Conservation (phyloP, 768 basidiomycete species). For the Russula ochroleuca region DNA sequence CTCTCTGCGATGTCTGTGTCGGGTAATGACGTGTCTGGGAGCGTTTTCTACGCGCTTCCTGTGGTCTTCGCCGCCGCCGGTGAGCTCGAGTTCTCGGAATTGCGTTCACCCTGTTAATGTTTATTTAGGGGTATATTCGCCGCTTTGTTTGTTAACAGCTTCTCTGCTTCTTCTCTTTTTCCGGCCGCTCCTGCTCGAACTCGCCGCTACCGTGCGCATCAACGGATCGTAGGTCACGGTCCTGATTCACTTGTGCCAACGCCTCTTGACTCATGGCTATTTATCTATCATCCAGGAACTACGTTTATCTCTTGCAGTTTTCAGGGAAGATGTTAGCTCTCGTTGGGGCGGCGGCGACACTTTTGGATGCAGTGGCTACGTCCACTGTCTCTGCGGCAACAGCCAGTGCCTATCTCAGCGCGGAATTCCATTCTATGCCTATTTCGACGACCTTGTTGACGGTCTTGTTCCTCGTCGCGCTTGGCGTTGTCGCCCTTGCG, state of each 20-base stretch:
- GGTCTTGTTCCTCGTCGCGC: slow-evolving; percentile 20
- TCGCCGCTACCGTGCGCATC: slow-evolving; percentile 20
- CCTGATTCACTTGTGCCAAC: background rate
- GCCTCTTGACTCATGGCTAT: background rate
- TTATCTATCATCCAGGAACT: slow-evolving; percentile 4
- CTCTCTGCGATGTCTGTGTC: slow-evolving; percentile 25
- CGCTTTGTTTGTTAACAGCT: slow-evolving; percentile 26
- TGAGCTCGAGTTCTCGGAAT: background rate
- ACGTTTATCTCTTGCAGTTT: slow-evolving; percentile 20
- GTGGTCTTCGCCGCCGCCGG: slow-evolving; percentile 24
- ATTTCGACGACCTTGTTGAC: slow-evolving; percentile 19
- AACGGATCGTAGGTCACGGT: slow-evolving; percentile 21
- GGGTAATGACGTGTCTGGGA: slow-evolving; percentile 24
- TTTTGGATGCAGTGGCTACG: slow-evolving; percentile 26
- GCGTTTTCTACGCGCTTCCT: slow-evolving; percentile 27
- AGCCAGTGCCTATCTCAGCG: slow-evolving; percentile 25
- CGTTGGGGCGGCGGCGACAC: slow-evolving; percentile 24
- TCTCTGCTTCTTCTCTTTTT: slow-evolving; percentile 25
- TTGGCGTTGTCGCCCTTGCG: slow-evolving; percentile 24
- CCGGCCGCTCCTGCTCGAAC: slow-evolving; percentile 22
- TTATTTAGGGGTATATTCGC: slow-evolving; percentile 23
- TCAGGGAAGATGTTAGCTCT: slow-evolving; percentile 23
- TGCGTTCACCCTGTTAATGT: background rate
- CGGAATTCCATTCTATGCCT: slow-evolving; percentile 23
- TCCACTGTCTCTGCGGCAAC: slow-evolving; percentile 27